phyloP scores from a whole-genome alignment of 371 early-diverging fungal genomes.

The Zychaea mexicana region DNA sequence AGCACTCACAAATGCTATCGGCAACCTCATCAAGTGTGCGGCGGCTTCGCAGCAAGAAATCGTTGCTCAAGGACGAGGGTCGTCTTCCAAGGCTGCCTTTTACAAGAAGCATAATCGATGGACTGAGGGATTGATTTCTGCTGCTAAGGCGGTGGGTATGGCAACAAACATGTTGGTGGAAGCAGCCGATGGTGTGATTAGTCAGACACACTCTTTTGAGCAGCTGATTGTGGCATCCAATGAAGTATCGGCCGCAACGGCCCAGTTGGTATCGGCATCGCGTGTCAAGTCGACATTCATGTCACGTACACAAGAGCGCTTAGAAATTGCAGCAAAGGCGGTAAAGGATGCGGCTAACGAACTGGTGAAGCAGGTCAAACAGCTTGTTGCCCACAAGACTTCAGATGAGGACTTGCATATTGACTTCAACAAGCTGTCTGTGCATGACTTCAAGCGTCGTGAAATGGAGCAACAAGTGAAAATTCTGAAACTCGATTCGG shows the following conservation, averaged over 20 bases:
- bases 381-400: constrained; percentile 72
- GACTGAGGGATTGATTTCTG: constrained; percentile 98
- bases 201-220: constrained; percentile 88
- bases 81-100: constrained; percentile 84
- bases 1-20: constrained; percentile 94
- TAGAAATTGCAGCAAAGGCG: constrained; percentile 91
- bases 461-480: constrained; percentile 98
- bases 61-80: constrained; percentile 90
- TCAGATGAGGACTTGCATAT: constrained; percentile 51
- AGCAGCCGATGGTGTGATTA: constrained; percentile 95
- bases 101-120: constrained; percentile 99
- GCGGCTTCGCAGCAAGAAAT: constrained; percentile 96
- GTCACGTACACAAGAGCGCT: constrained; percentile 87
- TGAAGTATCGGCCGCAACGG: constrained; percentile 95
- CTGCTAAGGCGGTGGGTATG: constrained; percentile 93
- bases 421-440: constrained; percentile 78
- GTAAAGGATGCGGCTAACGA: constrained; percentile 91
- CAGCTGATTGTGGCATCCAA: constrained; percentile 95
- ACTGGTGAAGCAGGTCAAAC: constrained; percentile 90
- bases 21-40: constrained; percentile 91
- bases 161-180: constrained; percentile 93
- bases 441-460: constrained; percentile 91
- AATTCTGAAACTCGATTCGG: constrained; percentile 93
- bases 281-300: constrained; percentile 92
- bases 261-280: constrained; percentile 96